Base-by-base conservation (phyloP, 345 rosid species). In the Eucalyptus sideroxylon region DNA sequence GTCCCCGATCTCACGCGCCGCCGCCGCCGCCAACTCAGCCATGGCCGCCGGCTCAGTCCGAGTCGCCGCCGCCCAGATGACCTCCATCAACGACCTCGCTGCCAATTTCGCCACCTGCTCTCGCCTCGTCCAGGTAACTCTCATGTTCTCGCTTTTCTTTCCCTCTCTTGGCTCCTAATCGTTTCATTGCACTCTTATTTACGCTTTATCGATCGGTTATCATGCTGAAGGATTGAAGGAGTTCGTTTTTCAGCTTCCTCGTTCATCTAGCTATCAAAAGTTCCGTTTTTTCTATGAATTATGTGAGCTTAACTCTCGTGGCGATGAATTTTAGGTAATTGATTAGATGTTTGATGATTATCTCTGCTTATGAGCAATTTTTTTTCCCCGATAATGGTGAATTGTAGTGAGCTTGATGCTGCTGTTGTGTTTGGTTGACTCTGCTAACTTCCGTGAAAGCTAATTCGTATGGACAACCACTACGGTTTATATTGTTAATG, bases 51-150 rank as follows among this genome's bases (percentile, higher is more conserved):
- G 90, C 87, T 92, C 94, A 2, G 96, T 95, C 92, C 96, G 98
- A 87, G 96, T 98, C 80, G 99, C 99, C 86, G 98, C 97, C n/a
- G 97, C 94, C 89, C 99, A 97, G 95, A 98, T 98, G 98, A 97
- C 99, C 51, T 97, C 99, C 45, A 86, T 95, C 93, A 95, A 95
- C 94, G 99, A 98, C 89, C 90, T 97, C 86, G 95, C 97, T 87
- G 53, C 96, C 91, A 98, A 98, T 89, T 95, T 95, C 92, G 93
- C 96, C 88, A 95, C 99, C 88, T 98, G 99, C 93, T 93, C 98
- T 88, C 96, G 96, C 92, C 98, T 98, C 67, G 97, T 93, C 86
- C 96, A 96, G 90, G 99, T 98, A 90, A 62, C 50, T 12, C 80
- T 24, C 26, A 8, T 13, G 87, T 47, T 87, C 72, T 56, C 44